phyloP scores from a whole-genome alignment of 257 asterid species.

The Cruciata laevipes region DNA sequence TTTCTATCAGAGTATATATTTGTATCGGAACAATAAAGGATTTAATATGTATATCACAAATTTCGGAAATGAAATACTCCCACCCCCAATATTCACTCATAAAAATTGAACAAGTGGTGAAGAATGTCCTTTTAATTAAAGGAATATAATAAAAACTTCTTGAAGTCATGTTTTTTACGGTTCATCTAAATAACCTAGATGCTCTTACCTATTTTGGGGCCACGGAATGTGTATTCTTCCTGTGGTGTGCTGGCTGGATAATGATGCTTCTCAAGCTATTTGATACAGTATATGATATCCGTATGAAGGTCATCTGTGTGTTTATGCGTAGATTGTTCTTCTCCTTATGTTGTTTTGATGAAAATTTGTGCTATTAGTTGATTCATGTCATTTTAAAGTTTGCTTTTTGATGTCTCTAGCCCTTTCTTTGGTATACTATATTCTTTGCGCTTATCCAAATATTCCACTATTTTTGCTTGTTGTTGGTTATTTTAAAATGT shows the following conservation, averaged over 20 bases:
- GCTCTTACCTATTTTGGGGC: background rate
- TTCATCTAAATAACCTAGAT: background rate
- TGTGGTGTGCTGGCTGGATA: background rate
- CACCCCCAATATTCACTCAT: background rate
- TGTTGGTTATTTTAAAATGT: background rate
- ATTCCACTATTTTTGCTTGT: background rate
- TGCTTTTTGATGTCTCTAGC: background rate
- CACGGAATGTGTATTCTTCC: background rate
- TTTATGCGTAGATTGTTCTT: background rate
- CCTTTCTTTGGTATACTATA: background rate
- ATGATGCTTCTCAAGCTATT: background rate
- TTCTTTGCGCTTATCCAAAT: background rate
- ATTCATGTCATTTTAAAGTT: background rate
- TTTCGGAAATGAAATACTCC: background rate
- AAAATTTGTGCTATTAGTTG: background rate
- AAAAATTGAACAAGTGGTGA: background rate
- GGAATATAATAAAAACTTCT: background rate
- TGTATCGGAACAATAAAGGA: background rate
- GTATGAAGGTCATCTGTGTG: background rate
- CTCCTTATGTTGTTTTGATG: background rate
- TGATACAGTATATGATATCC: background rate
- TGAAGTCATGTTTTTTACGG: background rate
- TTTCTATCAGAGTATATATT: background rate
- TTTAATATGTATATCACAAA: background rate
- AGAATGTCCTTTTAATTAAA: slow-evolving; percentile 1